Conservation (phyloP, 2,329 filamentous ascomycete species). For the Botrytis sinoallii region DNA sequence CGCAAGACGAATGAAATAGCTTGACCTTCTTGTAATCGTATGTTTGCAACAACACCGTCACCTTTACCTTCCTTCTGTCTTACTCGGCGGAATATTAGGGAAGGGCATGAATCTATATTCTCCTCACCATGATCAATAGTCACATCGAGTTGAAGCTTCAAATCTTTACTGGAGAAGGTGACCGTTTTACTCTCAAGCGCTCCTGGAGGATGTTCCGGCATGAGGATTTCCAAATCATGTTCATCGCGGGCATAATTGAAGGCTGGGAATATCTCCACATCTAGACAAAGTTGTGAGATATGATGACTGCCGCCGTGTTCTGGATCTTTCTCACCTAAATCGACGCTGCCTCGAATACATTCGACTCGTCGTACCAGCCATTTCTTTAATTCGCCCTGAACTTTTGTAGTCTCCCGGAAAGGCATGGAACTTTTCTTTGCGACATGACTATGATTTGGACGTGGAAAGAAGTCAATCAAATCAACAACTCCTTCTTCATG, state of each 20-base stretch:
- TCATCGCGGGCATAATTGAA: constrained; percentile 66
- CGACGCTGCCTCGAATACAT: constrained; percentile 65
- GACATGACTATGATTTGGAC: constrained; percentile 58
- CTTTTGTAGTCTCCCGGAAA: constrained; percentile 51
- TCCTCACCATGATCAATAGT: constrained; percentile 59
- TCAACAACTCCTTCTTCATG: constrained; percentile 73
- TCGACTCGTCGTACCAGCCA: constrained; percentile 71
- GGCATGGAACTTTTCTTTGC: constrained; percentile 49
- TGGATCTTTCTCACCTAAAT: constrained; percentile 47
- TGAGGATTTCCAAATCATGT: constrained; percentile 57
- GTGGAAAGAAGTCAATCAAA: constrained; percentile 72
- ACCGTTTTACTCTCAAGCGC: constrained; percentile 54
- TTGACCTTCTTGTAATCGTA: constrained; percentile 63
- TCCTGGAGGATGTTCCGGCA: constrained; percentile 43
- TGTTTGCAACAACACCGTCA: constrained; percentile 59
- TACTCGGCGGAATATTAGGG: constrained; percentile 54
- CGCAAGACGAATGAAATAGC: constrained; percentile 67
- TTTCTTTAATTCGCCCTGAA: constrained; percentile 63
- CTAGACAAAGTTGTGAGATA: constrained; percentile 35
- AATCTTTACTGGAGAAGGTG: constrained; percentile 56
- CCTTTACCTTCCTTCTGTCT: constrained; percentile 52
- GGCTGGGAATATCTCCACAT: constrained; percentile 69
- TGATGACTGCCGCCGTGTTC: background rate
- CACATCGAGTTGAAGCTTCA: constrained; percentile 65
- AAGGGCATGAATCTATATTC: constrained; percentile 47